Evolutionary conservation across 192 early-diverging fungal species (phyloP).

Genomic region (Coemansia umbellata): DNA sequence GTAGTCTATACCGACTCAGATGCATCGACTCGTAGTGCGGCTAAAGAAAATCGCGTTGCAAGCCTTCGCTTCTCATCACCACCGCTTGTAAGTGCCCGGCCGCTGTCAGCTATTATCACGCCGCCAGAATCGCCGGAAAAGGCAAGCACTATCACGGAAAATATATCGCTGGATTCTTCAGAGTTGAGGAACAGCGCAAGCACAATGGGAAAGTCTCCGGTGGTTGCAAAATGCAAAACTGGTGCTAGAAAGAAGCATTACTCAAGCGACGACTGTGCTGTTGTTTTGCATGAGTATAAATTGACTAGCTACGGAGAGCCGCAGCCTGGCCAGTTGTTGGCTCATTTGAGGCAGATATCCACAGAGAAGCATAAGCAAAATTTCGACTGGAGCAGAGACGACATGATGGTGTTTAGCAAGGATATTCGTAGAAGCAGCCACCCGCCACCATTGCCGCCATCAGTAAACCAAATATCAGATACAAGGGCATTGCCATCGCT

Average conservation of each 20-base stretch:
- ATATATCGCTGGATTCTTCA: slow-evolving; percentile 7
- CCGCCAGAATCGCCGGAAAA: slow-evolving; percentile 35
- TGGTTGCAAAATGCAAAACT: background rate
- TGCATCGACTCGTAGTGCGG: too few relatives aligned
- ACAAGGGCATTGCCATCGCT: too few relatives aligned
- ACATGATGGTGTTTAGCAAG: too few relatives aligned
- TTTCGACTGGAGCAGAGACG: too few relatives aligned
- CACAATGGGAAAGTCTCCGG: background rate
- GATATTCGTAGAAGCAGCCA: too few relatives aligned
- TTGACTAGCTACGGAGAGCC: background rate
- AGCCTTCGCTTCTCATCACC: too few relatives aligned
- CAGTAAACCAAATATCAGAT: too few relatives aligned
- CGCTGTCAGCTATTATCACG: slow-evolving; percentile 3
- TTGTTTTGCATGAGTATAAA: background rate
- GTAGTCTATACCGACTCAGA: too few relatives aligned
- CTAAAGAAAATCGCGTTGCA: background rate
- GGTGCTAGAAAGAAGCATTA: background rate
- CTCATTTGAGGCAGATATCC: too few relatives aligned
- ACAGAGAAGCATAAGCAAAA: too few relatives aligned
- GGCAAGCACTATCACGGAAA: slow-evolving; percentile 1
- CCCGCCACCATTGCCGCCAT: too few relatives aligned
- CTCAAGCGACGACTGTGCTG: background rate
- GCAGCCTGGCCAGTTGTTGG: too few relatives aligned
- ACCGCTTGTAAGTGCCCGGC: background rate
- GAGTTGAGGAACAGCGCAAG: background rate